phyloP scores from a whole-genome alignment of 1,284 basidiomycete species.

The Amylostereum areolatum region DNA sequence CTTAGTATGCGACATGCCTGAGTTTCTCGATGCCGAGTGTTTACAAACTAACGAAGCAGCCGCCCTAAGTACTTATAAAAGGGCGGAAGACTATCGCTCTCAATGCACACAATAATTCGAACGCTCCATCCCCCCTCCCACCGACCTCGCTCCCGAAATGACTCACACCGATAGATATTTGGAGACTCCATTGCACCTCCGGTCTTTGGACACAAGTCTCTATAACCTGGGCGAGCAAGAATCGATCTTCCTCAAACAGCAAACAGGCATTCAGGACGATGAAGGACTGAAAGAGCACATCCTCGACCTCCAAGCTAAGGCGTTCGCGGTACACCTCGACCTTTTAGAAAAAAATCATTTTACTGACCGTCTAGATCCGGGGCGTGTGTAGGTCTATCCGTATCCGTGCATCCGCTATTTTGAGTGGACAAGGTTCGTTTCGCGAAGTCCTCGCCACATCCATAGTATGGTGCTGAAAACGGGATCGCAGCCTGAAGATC shows the following conservation, averaged over 20 bases:
- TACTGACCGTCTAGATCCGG: conserved; percentile 3
- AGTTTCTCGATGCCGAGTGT: no score
- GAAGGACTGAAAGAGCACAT: conserved; percentile 34
- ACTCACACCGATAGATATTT: no score
- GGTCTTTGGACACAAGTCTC: conserved; percentile 3
- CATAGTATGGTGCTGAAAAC: no score
- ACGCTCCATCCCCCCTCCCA: no score
- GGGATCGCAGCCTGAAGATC: conserved; percentile 11
- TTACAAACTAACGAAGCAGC: no score
- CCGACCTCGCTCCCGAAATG: no score
- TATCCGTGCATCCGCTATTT: conserved; percentile 10
- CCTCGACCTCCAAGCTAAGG: conserved; percentile 28
- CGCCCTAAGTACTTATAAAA: no score
- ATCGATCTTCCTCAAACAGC: conserved; percentile 26
- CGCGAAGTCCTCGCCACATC: no score
- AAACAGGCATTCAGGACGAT: conserved; percentile 30
- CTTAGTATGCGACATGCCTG: no score
- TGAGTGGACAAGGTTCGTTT: conserved; percentile 6
- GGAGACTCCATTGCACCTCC: neutral
- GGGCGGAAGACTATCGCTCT: no score
- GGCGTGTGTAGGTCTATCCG: conserved; percentile 6
- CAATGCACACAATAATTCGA: no score
- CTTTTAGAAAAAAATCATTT: neutral
- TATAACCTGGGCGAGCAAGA: conserved; percentile 19
- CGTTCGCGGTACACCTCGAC: conserved; percentile 25